Evolutionary conservation across 164 flowering plant species (phyloP).

Genomic region (Berberis thunbergii): DNA sequence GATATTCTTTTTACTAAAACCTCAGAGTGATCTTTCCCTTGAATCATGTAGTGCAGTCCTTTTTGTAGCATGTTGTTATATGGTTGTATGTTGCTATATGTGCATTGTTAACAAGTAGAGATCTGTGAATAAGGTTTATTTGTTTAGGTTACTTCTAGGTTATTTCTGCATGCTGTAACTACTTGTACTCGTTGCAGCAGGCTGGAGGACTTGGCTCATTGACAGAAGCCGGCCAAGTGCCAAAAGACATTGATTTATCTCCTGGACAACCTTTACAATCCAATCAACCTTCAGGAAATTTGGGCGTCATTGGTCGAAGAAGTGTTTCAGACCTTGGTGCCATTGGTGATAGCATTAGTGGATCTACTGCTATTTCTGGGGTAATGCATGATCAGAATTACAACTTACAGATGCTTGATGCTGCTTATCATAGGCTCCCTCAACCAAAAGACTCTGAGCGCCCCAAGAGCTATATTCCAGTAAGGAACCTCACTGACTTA

Average conservation of each 20-base stretch:
- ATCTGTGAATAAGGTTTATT: too few species aligned
- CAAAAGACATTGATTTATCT: slow-evolving; percentile 68
- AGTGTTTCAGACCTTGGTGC: slow-evolving; percentile 90
- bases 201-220: slow-evolving; percentile 45
- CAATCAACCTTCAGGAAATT: slow-evolving; percentile 52
- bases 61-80: too few species aligned
- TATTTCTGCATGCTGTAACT: not conserved
- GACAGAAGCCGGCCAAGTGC: slow-evolving; percentile 47
- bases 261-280: slow-evolving; percentile 82
- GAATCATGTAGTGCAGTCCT: too few species aligned
- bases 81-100: too few species aligned
- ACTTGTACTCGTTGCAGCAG: slow-evolving; percentile 26
- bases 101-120: too few species aligned
- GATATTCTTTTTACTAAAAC: too few species aligned
- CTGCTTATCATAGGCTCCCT: slow-evolving; percentile 80
- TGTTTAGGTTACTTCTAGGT: too few species aligned
- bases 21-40: too few species aligned
- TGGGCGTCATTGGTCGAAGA: slow-evolving; percentile 94
- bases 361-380: slow-evolving; percentile 37
- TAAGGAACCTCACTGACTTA: slow-evolving; percentile 22
- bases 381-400: slow-evolving; percentile 66
- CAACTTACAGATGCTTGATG: slow-evolving; percentile 86
- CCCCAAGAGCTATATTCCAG: slow-evolving; percentile 72
- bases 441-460: slow-evolving; percentile 96
- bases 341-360: slow-evolving; percentile 73